Evolutionary conservation across 129 eudicot genomes (phyloP).

Genomic region (Scalesia atractyloides): DNA sequence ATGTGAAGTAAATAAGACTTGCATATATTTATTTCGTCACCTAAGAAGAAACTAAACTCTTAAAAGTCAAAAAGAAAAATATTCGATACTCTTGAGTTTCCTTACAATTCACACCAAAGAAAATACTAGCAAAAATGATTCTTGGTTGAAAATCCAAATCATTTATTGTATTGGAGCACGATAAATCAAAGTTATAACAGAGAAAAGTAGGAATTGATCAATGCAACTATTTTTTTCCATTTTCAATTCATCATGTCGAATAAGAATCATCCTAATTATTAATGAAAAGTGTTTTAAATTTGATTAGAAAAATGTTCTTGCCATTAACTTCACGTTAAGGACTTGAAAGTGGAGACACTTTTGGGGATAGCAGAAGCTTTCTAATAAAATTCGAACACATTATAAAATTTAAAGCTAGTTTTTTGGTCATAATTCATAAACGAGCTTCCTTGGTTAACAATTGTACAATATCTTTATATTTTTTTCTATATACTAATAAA

Average conservation of each 20-base stretch:
- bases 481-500: no score
- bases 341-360: slow-evolving; percentile 18
- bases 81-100: slow-evolving; percentile 9
- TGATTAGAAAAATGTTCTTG: slow-evolving; percentile 4
- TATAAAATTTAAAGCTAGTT: no score
- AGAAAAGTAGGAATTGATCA: background rate
- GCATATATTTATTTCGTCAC: background rate
- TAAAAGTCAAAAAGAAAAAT: background rate
- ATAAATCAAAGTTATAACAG: background rate
- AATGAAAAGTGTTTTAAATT: background rate
- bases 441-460: no score
- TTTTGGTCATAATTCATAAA: no score
- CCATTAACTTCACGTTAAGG: slow-evolving; percentile 16
- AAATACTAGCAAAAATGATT: slow-evolving; percentile 11
- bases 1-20: background rate
- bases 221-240: background rate
- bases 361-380: background rate
- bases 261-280: slow-evolving; percentile 3
- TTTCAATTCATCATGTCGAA: background rate
- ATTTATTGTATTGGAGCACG: background rate
- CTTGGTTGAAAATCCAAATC: slow-evolving; percentile 18
- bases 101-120: slow-evolving; percentile 21
- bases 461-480: no score
- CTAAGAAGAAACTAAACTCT: background rate
- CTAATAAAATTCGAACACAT: background rate